Evolutionary conservation across 768 basidiomycete genomes (phyloP), one percentile per base, ranked within the genome.

Genomic region (Termitomyces sp.): DNA sequence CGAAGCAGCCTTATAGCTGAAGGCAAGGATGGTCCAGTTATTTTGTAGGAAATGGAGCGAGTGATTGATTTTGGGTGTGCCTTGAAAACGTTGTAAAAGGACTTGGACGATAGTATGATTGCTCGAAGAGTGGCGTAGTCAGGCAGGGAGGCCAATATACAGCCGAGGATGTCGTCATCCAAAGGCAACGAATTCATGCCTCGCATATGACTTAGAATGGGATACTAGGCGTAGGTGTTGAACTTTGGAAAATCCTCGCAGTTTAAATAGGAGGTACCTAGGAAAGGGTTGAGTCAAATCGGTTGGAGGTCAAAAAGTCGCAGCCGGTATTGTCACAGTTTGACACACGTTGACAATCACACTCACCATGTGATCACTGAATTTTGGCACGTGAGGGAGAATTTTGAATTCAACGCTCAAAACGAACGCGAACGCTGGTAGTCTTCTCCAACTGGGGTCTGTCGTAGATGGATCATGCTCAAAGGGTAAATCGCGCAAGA

Each of bases 401-500:
- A 29, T 44, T 56, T 56, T 39, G 12, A 13, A 31, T 29, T 18
- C 18, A 7, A 41, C 11, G 3, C 20, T 52, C 25, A 33, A n/a
- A n/a, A 25, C 32, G 18, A 52, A 46, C 16, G 38, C 38, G 29
- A 42, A 10, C 29, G 20, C 11, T 7, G 38, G 3, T 12, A 22
- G 7, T 3, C 47, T 16, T 15, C 27, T 35, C 46, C 23, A 22
- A 2, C 7, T 25, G 23, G 22, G 5, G 20, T 36, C 6, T 32
- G 23, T 27, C 12, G 23, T 10, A 13, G 7, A 68, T 67, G 65
- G 64, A 63, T 29, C 68, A 64, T 39, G 59, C 65, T 53, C 72
- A 70, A 52, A 67, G 70, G 59, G 67, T 73, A 43, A 77, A 84
- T 9, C 88, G 83, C 64, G 91, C 88, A 2, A 79, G 90, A 53